phyloP scores from a whole-genome alignment of 2,329 filamentous ascomycete genomes.

The Sarocladium oryzae region DNA sequence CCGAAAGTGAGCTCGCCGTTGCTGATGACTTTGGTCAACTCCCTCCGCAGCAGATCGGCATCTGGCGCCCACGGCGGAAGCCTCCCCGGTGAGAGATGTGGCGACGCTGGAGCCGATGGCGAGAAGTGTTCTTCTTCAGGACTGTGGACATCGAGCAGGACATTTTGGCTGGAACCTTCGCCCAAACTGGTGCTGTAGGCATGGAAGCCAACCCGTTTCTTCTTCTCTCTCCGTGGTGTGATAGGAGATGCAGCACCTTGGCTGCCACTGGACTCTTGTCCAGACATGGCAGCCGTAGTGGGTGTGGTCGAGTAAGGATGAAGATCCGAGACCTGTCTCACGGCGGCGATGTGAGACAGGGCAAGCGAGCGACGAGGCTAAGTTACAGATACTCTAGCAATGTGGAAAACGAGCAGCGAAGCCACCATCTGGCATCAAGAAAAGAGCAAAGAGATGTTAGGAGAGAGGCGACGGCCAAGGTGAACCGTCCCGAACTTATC shows the following conservation, averaged over 20 bases:
- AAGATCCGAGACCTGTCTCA: conserved; percentile 8
- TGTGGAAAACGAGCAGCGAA: neutral
- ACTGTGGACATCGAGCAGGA: neutral
- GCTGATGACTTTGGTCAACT: conserved; percentile 29
- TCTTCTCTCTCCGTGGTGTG: conserved; percentile 28
- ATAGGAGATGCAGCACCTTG: conserved; percentile 21
- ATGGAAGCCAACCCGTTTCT: conserved; percentile 35
- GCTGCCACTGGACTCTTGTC: conserved; percentile 21
- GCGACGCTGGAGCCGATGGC: conserved; percentile 17
- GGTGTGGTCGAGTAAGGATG: neutral
- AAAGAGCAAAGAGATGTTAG: neutral
- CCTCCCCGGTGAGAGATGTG: conserved; percentile 13
- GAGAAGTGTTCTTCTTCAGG: conserved; percentile 14
- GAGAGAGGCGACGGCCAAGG: neutral
- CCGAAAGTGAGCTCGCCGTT: conserved; percentile 14
- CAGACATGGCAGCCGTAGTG: conserved; percentile 10
- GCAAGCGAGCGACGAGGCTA: conserved; percentile 2
- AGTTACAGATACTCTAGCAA: neutral
- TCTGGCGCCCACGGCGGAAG: conserved; percentile 27
- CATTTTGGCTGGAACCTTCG: neutral
- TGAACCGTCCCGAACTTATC: neutral
- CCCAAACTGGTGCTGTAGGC: conserved; percentile 21
- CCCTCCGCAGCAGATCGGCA: conserved; percentile 30
- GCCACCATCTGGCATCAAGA: neutral
- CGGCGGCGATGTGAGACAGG: conserved; percentile 1